Percentiles rank a stretch among this genome's conserved stretches.
Evolutionary conservation across 2,329 filamentous ascomycete species (phyloP).

Genomic region (Lachnellula subtilissima): DNA sequence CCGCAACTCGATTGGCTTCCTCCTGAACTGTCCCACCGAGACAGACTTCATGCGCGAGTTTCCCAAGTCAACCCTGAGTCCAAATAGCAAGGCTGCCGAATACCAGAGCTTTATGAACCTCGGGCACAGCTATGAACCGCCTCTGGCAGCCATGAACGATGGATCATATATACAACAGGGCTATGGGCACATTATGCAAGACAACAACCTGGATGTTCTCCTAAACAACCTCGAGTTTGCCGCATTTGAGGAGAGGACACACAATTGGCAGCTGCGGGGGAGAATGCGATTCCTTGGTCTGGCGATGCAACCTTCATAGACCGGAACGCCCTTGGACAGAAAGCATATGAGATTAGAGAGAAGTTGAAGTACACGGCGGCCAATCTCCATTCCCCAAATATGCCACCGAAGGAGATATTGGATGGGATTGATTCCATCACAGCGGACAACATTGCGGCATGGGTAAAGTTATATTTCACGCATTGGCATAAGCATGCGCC

Average conservation of each 20-base stretch:
- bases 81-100: conserved; percentile 9
- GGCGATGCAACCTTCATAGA: conserved; percentile 17
- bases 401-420: conserved; percentile 20
- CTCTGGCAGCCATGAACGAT: background rate
- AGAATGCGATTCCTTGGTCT: conserved; percentile 22
- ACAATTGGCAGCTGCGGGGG: conserved; percentile 23
- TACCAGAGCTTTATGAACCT: conserved; percentile 6
- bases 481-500: conserved; percentile 32
- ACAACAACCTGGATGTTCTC: conserved; percentile 21
- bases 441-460: conserved; percentile 21
- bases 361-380: conserved; percentile 26
- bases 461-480: conserved; percentile 29
- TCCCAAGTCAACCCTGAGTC: conserved; percentile 25
- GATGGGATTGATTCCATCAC: conserved; percentile 28
- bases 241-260: conserved; percentile 24
- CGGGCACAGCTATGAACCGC: conserved; percentile 5
- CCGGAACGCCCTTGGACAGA: conserved; percentile 21
- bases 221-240: conserved; percentile 26
- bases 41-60: conserved; percentile 29
- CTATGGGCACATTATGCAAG: conserved; percentile 15
- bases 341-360: conserved; percentile 26
- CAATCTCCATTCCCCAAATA: conserved; percentile 17
- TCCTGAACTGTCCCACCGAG: conserved; percentile 28
- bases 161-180: conserved; percentile 8
- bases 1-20: conserved; percentile 31